Evolutionary conservation across 2,329 filamentous ascomycete species (phyloP).

Genomic region (Biscogniauxia mediterranea): DNA sequence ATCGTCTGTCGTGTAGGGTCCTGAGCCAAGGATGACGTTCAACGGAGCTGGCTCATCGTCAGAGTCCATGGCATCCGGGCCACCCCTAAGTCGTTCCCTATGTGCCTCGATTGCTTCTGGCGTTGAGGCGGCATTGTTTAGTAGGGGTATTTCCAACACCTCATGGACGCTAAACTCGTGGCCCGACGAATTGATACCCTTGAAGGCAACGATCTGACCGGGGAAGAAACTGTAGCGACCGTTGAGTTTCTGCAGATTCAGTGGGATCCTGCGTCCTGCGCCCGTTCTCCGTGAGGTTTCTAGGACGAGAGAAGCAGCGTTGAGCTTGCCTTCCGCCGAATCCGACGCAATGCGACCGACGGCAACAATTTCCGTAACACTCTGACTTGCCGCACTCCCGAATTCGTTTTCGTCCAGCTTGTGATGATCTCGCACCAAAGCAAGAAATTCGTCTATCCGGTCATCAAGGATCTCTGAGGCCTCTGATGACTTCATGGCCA

Average conservation of each 20-base stretch:
- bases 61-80: constrained; percentile 60
- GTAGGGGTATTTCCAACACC: constrained; percentile 69
- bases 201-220: constrained; percentile 86
- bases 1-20: constrained; percentile 89
- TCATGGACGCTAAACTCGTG: constrained; percentile 78
- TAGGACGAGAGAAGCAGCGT: constrained; percentile 78
- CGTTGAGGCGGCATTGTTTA: constrained; percentile 71
- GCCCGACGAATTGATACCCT: constrained; percentile 83
- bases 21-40: constrained; percentile 74
- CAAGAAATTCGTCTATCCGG: constrained; percentile 84
- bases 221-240: constrained; percentile 81
- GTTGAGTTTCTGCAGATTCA: constrained; percentile 69
- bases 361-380: constrained; percentile 82
- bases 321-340: constrained; percentile 80
- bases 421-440: constrained; percentile 71
- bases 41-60: constrained; percentile 64
- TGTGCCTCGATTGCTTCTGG: constrained; percentile 64
- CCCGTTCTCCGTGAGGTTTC: constrained; percentile 85
- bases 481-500: constrained; percentile 93
- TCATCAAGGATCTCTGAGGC: constrained; percentile 93
- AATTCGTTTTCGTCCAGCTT: constrained; percentile 76
- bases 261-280: constrained; percentile 74
- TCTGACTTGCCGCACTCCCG: constrained; percentile 81
- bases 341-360: constrained; percentile 92
- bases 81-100: constrained; percentile 65